Base-by-base conservation (phyloP, 176 grass and related monocot genomes). In the Oryza rufipogon region DNA sequence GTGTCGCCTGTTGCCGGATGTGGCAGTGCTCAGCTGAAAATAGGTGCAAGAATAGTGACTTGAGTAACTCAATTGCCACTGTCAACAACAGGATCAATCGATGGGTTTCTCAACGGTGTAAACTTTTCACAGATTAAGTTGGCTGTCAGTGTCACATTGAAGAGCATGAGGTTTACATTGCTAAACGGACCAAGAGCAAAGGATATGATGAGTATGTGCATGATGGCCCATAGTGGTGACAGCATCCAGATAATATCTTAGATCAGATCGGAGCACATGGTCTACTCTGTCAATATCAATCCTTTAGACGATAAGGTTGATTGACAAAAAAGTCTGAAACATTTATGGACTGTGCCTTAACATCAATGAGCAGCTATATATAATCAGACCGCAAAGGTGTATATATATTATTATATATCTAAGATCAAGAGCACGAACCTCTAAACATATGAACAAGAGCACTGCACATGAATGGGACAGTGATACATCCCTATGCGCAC, bases 1-100 rank as follows among this genome's bases (percentile, higher is more conserved):
- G 77, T 81, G 54, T 58, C 54, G 80, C 81, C 85, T 82, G 71
- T 82, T 74, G 49, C 76, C 73, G 12, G 66, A 19, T 11, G 30
- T 25, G 16, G 14, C 67, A 19, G 66, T 84, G 66, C 52, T 87
- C 69, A 78, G 49, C 91, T 90, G 91, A 76, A 81, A 54, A 70
- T 44, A 64, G 22, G 49, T 9, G 39, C 20, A 78, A 28, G 26
- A 36, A 70, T 42, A 36, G 41, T 51, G 54, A 76, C 74, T 56
- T 76, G 15, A 58, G 42, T 73, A 47, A 73, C 17, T n/a, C 70
- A 16, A 74, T 32, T 17, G 46, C 22, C n/a, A 51, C 15, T 13
- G 71, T 51, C 45, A 23, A 75, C 42, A 51, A 11, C 42, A 73
- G 26, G 7, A 73, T 47, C n/a, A 46, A 46, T 45, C 41, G 15